Evolutionary conservation across 257 asterid species (phyloP).

Genomic region (Capsicum rhomboideum): DNA sequence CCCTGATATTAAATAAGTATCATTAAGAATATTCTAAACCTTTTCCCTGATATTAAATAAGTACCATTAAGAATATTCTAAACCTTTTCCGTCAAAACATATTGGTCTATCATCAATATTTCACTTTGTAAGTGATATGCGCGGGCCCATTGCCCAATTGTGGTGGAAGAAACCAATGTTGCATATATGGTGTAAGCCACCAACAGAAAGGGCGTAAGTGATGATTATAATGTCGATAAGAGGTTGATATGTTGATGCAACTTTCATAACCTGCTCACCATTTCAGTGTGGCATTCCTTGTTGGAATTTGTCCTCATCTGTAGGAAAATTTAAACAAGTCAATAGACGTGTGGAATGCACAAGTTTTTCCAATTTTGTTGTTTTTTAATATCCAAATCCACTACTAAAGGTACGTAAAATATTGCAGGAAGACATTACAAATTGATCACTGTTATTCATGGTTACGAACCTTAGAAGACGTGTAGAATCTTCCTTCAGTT

Average conservation of each 20-base stretch:
- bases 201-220: constrained; percentile 7
- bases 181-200: constrained; percentile 49
- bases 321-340: not conserved
- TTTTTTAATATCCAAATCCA: not conserved
- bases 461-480: not conserved
- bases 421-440: not conserved
- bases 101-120: not conserved
- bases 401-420: not conserved
- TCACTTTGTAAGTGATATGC: not conserved
- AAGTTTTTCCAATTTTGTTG: not conserved
- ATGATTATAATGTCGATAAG: constrained; percentile 26
- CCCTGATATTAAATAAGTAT: no score
- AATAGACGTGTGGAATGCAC: not conserved
- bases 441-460: not conserved
- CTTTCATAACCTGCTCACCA: constrained; percentile 56
- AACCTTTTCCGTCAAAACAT: not conserved
- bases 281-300: not conserved
- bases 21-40: not conserved
- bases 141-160: not conserved
- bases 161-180: constrained; percentile 6
- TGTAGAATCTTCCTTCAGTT: not conserved
- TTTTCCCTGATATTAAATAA: no score
- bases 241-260: constrained; percentile 60
- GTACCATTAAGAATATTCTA: not conserved
- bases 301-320: not conserved